Evolutionary conservation across 2,329 filamentous ascomycete genomes (phyloP), one percentile per base, ranked within the genome.

Genomic region (Phialophora verrucosa): DNA sequence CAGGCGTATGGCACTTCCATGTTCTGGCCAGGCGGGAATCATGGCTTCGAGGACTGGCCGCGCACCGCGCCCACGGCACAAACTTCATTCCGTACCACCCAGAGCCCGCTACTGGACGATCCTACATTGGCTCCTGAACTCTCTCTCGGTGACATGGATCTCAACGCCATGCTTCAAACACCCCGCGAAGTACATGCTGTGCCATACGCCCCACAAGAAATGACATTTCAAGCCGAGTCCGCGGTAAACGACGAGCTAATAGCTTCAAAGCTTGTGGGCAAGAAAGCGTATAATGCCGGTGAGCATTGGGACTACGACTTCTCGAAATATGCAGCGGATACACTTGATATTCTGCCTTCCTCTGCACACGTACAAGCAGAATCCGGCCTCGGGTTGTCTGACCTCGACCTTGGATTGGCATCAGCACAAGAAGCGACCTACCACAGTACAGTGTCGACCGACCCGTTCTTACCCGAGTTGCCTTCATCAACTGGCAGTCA

Each of bases 381-480:
- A 11, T 29, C 49, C 7, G 49, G 25, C n/a, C 25, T 51, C 25
- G 23, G 12, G 20, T 32, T 59, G n/a, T 25, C 23, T 27, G n/a
- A 55, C 12, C 4, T 66, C 44, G 32, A 49, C 17, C 47, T 44
- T 32, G 23, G 35, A 12, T 66, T 44, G 29, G 20, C 51, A 11
- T n/a, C 59, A 27, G 49, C 59, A 44, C 38, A 59, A 42, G 27
- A 54, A 32, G 17, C 31, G 20, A 38, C 14, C 14, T 25, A 20
- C 32, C 20, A 63, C 23, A 27, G 42, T 17, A 23, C 25, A 23
- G 12, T 25, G 4, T 38, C 50, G 49, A 31, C 11, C 25, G 62
- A 66, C 17, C 38, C 38, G 17, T 54, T 53, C 59, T 29, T 59
- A 59, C 64, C 64, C 32, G 64, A 63, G 14, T 17, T 63, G 8